A percentile compares a stretch with the other conserved stretches of the same genome.
These are phyloP conservation scores for Saturnispora kantuleensis DNA, from an alignment of 805 yeast genomes.

Conservation along the genomic window DNA sequence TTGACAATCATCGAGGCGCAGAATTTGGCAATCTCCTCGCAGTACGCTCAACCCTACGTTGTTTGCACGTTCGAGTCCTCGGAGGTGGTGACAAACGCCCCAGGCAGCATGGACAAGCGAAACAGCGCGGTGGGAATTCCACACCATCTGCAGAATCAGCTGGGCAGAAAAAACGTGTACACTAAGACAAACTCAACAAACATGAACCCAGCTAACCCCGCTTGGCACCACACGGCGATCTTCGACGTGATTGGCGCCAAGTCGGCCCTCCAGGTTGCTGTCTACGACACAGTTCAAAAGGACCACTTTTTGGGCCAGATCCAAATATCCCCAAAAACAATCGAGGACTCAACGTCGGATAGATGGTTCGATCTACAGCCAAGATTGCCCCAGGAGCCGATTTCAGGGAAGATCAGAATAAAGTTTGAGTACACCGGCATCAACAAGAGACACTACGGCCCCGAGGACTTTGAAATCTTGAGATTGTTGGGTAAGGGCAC, in stretches of 20 bases:
- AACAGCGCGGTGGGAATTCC: too few relatives aligned
- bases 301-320: conserved; percentile 85
- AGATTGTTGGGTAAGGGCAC: conserved; percentile 92
- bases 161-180: conserved; percentile 14
- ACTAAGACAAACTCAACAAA: background rate
- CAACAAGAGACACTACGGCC: conserved; percentile 74
- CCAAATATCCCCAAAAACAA: conserved; percentile 55
- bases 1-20: conserved; percentile 76
- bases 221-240: conserved; percentile 87
- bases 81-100: conserved; percentile 80
- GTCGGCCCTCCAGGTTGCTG: conserved; percentile 80
- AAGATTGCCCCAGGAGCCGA: conserved; percentile 65
- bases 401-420: conserved; percentile 69
- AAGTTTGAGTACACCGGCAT: conserved; percentile 63
- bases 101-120: conserved; percentile 34
- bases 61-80: conserved; percentile 88
- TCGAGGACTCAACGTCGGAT: conserved; percentile 36
- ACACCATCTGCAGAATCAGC: conserved; percentile 20
- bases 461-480: conserved; percentile 88
- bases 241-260: conserved; percentile 84
- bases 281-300: conserved; percentile 75
- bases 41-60: conserved; percentile 67
- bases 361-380: conserved; percentile 70
- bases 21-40: conserved; percentile 47
- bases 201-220: conserved; percentile 46